Evolutionary conservation across 225 moss, liverwort and hornwort genomes (phyloP).

Genomic region (Takakia lepidozioides): DNA sequence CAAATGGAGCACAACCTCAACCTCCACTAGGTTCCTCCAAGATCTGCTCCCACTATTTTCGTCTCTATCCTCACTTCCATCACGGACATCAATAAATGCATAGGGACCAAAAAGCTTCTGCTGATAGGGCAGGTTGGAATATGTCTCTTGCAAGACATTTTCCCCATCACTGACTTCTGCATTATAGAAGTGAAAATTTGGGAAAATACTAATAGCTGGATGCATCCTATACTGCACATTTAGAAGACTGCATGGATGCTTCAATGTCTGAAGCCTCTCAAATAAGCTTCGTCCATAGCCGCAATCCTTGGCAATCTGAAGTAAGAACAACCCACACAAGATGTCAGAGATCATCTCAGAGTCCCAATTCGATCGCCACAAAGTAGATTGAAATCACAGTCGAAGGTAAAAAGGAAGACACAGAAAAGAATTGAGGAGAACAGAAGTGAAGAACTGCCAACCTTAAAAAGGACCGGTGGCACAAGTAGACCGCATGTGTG

Average conservation of each 20-base stretch:
- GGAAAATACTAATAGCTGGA: neutral
- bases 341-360: neutral
- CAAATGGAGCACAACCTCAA: too few species aligned
- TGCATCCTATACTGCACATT: conserved; percentile 2
- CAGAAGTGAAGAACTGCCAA: too few species aligned
- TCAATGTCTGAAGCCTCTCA: conserved; percentile 5
- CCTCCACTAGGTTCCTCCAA: conserved; percentile 19
- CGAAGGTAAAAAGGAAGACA: too few species aligned
- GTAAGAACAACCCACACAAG: conserved; percentile 26
- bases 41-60: conserved; percentile 6
- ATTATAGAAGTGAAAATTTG: neutral
- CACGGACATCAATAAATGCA: conserved; percentile 25
- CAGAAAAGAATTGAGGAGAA: too few species aligned
- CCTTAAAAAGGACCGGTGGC: too few species aligned
- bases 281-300: too few species aligned
- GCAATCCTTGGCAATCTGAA: too few species aligned
- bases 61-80: conserved; percentile 13
- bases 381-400: too few species aligned
- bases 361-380: too few species aligned
- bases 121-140: conserved; percentile 10
- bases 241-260: conserved; percentile 1
- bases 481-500: too few species aligned
- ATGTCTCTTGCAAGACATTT: conserved; percentile 10
- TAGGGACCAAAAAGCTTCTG: conserved; percentile 14
- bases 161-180: conserved; percentile 14